Evolutionary conservation across 73 alveolate genomes (phyloP).

Genomic region (Paramecium bursaria): DNA sequence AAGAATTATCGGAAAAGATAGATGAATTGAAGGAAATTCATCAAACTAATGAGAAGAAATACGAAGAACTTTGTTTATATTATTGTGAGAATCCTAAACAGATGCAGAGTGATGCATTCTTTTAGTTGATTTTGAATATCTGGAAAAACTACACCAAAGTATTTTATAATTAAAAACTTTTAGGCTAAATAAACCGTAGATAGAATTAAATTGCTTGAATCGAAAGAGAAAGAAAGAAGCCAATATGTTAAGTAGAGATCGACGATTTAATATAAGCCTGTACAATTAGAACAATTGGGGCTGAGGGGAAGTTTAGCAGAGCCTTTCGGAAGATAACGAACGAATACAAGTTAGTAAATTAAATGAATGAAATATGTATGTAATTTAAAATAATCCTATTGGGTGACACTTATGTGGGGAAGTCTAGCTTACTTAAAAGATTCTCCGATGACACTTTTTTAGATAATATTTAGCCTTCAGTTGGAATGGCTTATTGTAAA

Average conservation of each 20-base stretch:
- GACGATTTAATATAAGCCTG: no score
- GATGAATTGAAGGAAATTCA: constrained; percentile 1
- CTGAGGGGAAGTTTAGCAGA: no score
- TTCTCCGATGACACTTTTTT: constrained; percentile 39
- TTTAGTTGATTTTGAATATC: constrained; percentile 8
- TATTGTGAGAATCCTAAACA: constrained; percentile 68
- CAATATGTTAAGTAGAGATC: no score
- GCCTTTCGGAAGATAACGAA: no score
- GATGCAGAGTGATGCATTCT: constrained; percentile 50
- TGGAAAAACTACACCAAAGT: constrained; percentile 26
- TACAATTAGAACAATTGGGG: no score
- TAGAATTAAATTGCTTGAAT: neutral
- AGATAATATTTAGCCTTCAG: neutral
- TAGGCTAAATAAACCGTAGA: constrained; percentile 26
- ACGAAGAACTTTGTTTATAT: constrained; percentile 28
- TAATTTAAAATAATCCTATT: constrained; percentile 53
- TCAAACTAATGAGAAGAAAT: constrained; percentile 13
- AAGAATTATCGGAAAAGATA: constrained; percentile 3
- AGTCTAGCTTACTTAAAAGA: constrained; percentile 40
- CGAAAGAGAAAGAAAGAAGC: constrained; percentile 38
- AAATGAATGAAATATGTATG: constrained; percentile 41
- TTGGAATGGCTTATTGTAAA: constrained; percentile 60
- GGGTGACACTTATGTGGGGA: constrained; percentile 66
- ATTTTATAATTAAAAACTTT: neutral
- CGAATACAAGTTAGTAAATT: no score